Percentiles rank a stretch among this genome's conserved stretches.
phyloP scores from a whole-genome alignment of 2,329 filamentous ascomycete genomes.

The Cercospora zeina region DNA sequence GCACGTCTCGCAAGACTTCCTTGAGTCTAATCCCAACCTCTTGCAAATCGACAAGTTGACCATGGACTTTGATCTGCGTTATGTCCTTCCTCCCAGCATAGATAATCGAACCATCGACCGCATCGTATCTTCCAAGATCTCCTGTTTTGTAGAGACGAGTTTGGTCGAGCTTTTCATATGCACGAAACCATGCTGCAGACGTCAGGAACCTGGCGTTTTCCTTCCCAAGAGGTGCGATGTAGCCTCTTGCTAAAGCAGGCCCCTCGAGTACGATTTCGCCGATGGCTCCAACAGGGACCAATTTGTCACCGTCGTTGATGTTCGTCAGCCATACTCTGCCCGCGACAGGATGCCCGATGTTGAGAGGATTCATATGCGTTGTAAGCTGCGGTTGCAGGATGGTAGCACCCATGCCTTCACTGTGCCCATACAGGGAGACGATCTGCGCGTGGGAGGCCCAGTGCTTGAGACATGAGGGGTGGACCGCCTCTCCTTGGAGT shows the following conservation, averaged over 20 bases:
- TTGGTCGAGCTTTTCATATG: neutral
- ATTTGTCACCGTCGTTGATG: neutral
- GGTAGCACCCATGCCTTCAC: neutral
- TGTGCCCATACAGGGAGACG: neutral
- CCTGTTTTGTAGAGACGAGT: neutral
- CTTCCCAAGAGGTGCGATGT: neutral
- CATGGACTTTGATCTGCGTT: neutral
- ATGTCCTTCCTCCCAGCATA: neutral
- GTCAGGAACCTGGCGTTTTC: neutral
- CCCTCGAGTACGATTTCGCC: neutral
- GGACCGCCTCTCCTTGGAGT: neutral
- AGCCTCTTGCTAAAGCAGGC: neutral
- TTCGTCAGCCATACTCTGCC: neutral
- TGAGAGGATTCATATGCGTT: neutral
- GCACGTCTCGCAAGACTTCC: neutral
- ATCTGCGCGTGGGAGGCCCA: neutral
- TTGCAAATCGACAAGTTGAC: neutral
- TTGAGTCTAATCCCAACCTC: neutral
- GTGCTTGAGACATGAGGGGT: neutral
- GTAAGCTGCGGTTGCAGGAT: neutral
- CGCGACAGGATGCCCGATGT: neutral
- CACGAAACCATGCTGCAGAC: neutral
- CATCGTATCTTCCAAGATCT: neutral
- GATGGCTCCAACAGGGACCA: neutral
- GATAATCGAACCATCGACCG: neutral